Percentiles rank a stretch among this genome's conserved stretches.
Conservation (phyloP, 1,284 basidiomycete genomes). For the Boletus smithii region DNA sequence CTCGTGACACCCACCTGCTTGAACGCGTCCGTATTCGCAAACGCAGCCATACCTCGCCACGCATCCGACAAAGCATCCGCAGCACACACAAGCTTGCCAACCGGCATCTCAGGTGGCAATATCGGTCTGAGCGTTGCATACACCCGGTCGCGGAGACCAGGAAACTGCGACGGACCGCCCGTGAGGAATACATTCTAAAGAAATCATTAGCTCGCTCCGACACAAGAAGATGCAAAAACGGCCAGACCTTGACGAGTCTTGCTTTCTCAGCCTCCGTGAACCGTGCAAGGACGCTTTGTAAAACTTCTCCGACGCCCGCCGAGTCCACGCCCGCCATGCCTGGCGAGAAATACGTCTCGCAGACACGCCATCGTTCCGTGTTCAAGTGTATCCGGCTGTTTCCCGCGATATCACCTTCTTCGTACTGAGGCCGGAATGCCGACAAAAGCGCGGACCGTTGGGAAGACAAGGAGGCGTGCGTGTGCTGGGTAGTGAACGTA, state of each 20-base stretch:
- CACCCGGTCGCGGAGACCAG: slow-evolving; percentile 69
- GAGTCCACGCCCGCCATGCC: slow-evolving; percentile 93
- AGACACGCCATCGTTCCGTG: slow-evolving; percentile 90
- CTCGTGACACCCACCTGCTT: slow-evolving; percentile 57
- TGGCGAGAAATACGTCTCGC: slow-evolving; percentile 93
- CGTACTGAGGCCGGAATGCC: slow-evolving; percentile 76
- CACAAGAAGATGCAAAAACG: not conserved
- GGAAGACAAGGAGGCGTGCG: slow-evolving; percentile 73
- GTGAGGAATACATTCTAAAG: slow-evolving; percentile 87
- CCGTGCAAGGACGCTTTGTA: slow-evolving; percentile 82
- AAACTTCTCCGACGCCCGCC: slow-evolving; percentile 88
- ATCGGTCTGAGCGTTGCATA: slow-evolving; percentile 72
- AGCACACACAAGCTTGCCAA: slow-evolving; percentile 58
- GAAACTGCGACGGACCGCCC: slow-evolving; percentile 76
- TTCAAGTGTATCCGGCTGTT: slow-evolving; percentile 84
- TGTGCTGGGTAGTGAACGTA: slow-evolving; percentile 77
- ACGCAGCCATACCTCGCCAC: slow-evolving; percentile 91
- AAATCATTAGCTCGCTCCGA: not conserved
- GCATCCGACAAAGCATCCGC: slow-evolving; percentile 74
- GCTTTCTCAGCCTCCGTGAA: slow-evolving; percentile 69
- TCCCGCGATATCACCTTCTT: slow-evolving; percentile 68
- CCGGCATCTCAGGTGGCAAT: slow-evolving; percentile 73
- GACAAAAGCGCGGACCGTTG: slow-evolving; percentile 81
- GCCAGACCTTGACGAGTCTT: slow-evolving; percentile 52
- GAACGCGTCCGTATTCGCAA: slow-evolving; percentile 65